Evolutionary conservation across 768 basidiomycete genomes (phyloP).

Genomic region (Suillus bovinus): DNA sequence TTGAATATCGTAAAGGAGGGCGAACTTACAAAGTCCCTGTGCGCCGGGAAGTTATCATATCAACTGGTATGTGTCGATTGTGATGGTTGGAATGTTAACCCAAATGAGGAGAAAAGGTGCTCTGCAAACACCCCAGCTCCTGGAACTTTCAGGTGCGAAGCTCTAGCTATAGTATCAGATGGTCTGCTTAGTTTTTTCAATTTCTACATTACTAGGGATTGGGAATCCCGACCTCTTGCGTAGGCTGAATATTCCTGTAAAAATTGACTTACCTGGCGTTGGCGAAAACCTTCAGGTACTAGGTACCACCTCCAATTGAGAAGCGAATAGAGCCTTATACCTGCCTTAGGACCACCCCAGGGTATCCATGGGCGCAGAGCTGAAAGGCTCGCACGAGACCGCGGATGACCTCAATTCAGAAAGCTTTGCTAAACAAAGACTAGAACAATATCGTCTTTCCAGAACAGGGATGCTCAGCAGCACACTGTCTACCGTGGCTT

Average conservation of each 20-base stretch:
- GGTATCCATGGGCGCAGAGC: conserved; percentile 19
- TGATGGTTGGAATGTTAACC: not conserved
- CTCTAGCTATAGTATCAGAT: too few species aligned
- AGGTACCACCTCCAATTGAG: not conserved
- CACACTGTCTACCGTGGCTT: conserved; percentile 17
- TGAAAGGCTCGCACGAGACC: conserved; percentile 13
- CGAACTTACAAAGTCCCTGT: conserved; percentile 19
- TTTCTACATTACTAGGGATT: conserved; percentile 12
- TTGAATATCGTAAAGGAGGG: conserved; percentile 23
- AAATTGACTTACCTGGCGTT: conserved; percentile 36
- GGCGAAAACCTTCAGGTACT: conserved; percentile 37
- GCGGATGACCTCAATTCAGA: conserved; percentile 16
- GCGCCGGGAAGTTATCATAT: conserved; percentile 22
- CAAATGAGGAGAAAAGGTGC: conserved; percentile 17
- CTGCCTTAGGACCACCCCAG: conserved; percentile 15
- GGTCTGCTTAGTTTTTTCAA: not conserved
- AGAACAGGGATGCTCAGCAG: conserved; percentile 16
- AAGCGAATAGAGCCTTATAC: not conserved
- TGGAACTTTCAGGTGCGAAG: conserved; percentile 31
- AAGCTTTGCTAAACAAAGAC: conserved; percentile 10
- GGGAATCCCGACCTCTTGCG: conserved; percentile 15
- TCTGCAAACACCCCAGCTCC: conserved; percentile 35
- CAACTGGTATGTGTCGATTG: conserved; percentile 14
- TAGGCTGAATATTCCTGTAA: conserved; percentile 23
- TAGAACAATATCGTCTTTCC: conserved; percentile 16